Evolutionary conservation across 192 early-diverging fungal species (phyloP), one percentile per base, ranked within the genome.

Genomic region (Linnemannia hyalina): DNA sequence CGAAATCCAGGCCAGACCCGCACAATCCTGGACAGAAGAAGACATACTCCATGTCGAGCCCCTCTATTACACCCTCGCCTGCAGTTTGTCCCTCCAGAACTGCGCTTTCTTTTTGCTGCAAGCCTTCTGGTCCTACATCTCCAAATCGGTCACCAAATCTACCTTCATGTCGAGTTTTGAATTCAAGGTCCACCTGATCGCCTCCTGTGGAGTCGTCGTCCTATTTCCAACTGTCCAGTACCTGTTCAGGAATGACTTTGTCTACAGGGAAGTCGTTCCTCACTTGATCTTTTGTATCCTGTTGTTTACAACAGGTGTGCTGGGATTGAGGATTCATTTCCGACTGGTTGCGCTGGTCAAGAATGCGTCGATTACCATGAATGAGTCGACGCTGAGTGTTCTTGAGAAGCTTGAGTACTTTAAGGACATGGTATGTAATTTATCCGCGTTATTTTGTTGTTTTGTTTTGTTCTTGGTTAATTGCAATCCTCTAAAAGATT

Each of bases 91-190:
- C 20, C 63, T 86, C 44, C 74, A 86, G 60, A 86, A 73, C 72
- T 77, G 32, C 4, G 70, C 68, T 29, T 81, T 86, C 54, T 81
- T 86, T 52, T 65, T 86, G 10, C 72, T 86, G 0, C 74, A 73
- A 54, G 75, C 77, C 23, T 86, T 86, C 40, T 86, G 84, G 84
- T 80, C 77, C 7, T 86, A 81, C 41, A 86, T 86, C 32, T 86
- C 84, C 41, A 86, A 86, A 68, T 81, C 78, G 0, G 84, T 86
- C 7, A 81, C 84, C 57, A 80, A 81, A 44, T 70, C 84, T 8
- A 78, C 79, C n/a, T 86, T 86, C 76, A 86, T 86, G 84, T 80
- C 84, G 0, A 86, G 84, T 22, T 77, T 86, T 29, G 84, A 86
- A 23, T 86, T 86, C 80, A 86, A 86, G 68, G 40, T 81, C 71